Evolutionary conservation across 73 alveolate genomes (phyloP).

Genomic region (Blepharisma stoltei): DNA sequence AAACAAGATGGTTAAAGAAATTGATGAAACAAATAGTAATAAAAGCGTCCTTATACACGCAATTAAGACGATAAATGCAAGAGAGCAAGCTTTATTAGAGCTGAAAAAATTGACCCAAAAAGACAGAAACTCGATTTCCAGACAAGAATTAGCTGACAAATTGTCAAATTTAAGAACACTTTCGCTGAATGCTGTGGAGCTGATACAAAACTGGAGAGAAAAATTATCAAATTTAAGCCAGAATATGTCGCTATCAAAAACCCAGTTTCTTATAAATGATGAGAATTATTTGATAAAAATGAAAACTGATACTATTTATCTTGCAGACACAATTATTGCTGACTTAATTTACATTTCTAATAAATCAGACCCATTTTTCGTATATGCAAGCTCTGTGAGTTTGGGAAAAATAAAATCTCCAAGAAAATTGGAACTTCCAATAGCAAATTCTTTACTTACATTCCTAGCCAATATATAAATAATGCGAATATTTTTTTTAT

Average conservation of each 20-base stretch:
- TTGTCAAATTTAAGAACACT: neutral
- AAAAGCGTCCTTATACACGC: neutral
- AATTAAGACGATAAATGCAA: neutral
- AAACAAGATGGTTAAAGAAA: neutral
- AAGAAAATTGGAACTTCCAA: neutral
- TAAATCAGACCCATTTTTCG: constrained; percentile 22
- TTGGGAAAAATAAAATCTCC: too few species aligned
- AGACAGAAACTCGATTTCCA: neutral
- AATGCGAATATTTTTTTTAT: too few species aligned
- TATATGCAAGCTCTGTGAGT: neutral
- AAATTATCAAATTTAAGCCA: neutral
- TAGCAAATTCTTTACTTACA: neutral
- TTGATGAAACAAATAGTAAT: neutral
- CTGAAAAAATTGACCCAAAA: neutral
- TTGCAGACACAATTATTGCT: neutral
- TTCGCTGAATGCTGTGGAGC: neutral
- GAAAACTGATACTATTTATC: neutral
- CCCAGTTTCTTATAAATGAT: neutral
- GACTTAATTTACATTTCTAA: neutral
- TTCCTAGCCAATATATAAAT: too few species aligned
- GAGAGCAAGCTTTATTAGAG: neutral
- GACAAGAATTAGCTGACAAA: neutral
- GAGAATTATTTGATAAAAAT: constrained; percentile 26
- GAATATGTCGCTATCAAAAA: neutral
- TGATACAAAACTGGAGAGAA: neutral